Evolutionary conservation across 2,329 filamentous ascomycete species (phyloP).

Genomic region (Colletotrichum sp.): DNA sequence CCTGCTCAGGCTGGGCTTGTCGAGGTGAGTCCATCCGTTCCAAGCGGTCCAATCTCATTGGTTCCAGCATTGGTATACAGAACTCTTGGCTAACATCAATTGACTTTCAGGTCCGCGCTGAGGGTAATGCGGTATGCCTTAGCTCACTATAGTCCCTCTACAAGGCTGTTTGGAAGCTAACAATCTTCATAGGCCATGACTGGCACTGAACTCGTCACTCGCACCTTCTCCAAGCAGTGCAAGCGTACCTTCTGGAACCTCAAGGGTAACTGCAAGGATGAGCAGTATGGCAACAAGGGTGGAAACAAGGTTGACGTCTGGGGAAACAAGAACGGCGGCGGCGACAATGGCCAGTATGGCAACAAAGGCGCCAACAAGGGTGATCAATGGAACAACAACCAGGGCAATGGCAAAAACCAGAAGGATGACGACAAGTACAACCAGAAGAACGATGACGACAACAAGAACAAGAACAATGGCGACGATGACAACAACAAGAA

Average conservation of each 20-base stretch:
- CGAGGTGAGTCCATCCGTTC: neutral
- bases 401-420: neutral
- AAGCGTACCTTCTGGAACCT: slow-evolving; percentile 6
- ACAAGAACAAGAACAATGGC: neutral
- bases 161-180: neutral
- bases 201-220: neutral
- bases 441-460: neutral
- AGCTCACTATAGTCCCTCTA: rapidly evolving
- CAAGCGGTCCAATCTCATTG: neutral
- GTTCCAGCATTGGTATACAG: neutral
- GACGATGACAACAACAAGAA: neutral
- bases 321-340: neutral
- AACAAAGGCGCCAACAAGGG: neutral
- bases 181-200: neutral
- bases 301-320: neutral
- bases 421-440: neutral
- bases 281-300: neutral
- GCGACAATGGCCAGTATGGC: neutral
- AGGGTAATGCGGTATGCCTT: neutral
- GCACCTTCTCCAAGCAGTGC: neutral
- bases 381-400: neutral
- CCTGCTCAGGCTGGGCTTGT: neutral
- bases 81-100: neutral
- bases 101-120: neutral
- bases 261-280: neutral